Conservation (phyloP, 106 monocot genomes). For the Dioscorea dumetorum region DNA sequence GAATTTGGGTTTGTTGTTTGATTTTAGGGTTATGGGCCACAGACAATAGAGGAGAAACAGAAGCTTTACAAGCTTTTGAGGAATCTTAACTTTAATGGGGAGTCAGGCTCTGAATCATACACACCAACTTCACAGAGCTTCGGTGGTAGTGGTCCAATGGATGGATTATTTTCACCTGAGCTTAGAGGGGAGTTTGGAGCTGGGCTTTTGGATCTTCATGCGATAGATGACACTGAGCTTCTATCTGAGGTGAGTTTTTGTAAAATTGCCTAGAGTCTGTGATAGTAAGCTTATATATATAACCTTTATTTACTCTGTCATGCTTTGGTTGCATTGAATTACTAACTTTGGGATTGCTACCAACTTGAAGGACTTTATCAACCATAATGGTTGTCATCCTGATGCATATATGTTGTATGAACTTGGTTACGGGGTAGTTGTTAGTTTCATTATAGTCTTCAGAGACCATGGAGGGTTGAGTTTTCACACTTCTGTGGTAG, state of each 20-base stretch:
- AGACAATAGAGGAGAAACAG: slow-evolving; percentile 76
- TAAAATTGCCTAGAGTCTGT: too few species aligned
- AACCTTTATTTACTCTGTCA: too few species aligned
- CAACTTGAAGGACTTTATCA: too few species aligned
- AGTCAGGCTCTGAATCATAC: slow-evolving; percentile 49
- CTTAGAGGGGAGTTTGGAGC: slow-evolving; percentile 74
- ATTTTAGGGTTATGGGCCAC: slow-evolving; percentile 64
- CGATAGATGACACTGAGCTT: slow-evolving; percentile 77
- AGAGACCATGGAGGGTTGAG: too few species aligned
- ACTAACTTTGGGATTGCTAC: too few species aligned
- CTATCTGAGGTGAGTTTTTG: slow-evolving; percentile 54
- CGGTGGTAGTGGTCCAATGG: slow-evolving; percentile 18
- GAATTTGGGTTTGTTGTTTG: background rate
- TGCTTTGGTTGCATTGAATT: too few species aligned
- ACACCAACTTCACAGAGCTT: slow-evolving; percentile 41
- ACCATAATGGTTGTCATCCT: too few species aligned
- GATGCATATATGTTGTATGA: too few species aligned
- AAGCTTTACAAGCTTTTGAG: slow-evolving; percentile 58
- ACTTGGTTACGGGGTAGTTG: too few species aligned
- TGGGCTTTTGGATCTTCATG: slow-evolving; percentile 84
- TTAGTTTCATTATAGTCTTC: too few species aligned
- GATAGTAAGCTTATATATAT: too few species aligned
- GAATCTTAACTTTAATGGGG: slow-evolving; percentile 78
- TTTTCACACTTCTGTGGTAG: too few species aligned
- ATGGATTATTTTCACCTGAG: slow-evolving; percentile 62